A percentile compares a stretch with the other conserved stretches of the same genome.
Evolutionary conservation across 441 rosid species (phyloP).

Genomic region (Erodium trifolium): DNA sequence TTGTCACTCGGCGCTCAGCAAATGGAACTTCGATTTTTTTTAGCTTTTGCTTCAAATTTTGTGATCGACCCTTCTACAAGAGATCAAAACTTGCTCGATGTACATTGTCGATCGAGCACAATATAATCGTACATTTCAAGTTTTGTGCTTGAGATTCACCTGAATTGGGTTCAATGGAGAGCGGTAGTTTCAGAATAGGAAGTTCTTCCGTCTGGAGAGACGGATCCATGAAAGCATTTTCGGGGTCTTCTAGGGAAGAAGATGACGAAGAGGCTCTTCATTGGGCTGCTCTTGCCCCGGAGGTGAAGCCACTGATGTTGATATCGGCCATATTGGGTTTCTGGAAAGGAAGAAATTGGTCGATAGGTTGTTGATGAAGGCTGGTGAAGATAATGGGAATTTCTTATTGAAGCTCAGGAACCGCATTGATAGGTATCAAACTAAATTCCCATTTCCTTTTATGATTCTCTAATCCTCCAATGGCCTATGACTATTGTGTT

Average conservation of each 20-base stretch:
- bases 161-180: background rate
- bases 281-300: conserved; percentile 39
- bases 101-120: background rate
- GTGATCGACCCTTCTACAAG: background rate
- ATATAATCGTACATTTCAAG: background rate
- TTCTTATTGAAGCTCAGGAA: conserved; percentile 7
- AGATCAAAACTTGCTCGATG: background rate
- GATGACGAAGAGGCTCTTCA: conserved; percentile 39
- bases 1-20: too few relatives aligned
- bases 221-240: background rate
- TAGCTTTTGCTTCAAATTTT: background rate
- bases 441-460: background rate
- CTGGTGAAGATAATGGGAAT: conserved; percentile 47
- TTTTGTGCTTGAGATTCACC: background rate
- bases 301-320: conserved; percentile 41
- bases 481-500: background rate
- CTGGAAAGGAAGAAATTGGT: conserved; percentile 37
- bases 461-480: background rate
- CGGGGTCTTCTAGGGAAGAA: conserved; percentile 9
- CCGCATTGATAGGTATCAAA: conserved; percentile 46
- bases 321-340: conserved; percentile 35
- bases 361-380: conserved; percentile 34
- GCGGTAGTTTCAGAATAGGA: background rate
- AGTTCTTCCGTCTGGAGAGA: background rate
- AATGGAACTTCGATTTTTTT: too few relatives aligned